Base-by-base conservation (phyloP, 192 early-diverging fungal species). In the Phlyctochytrium bullatum region DNA sequence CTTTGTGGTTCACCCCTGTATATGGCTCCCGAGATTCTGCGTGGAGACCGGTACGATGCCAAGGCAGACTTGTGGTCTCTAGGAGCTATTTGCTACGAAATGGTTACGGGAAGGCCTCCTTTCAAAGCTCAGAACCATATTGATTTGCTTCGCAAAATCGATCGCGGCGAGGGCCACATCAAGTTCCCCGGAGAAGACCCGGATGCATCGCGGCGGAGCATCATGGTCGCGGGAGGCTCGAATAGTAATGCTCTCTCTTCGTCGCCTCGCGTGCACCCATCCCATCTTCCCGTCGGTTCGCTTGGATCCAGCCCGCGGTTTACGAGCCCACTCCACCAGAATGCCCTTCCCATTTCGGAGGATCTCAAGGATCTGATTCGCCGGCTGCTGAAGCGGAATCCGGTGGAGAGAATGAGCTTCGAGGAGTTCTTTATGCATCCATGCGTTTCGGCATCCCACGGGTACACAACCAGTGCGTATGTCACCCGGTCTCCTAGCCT, bases 41-140 rank as follows among this genome's bases (percentile, higher is more conserved):
- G 89, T 20, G 92, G 93, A 34, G 90, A 99, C 75, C 93, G 89
- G 40, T 99, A 98, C 72, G 91, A 94, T 31, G 92, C 95, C 29
- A 93, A 93, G 69, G 95, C 94, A 0, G 97, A 99, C 77, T 71
- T 99, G 25, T 99, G 97, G 97, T 92, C 90, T 61, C 89, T 98
- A 3, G 97, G 97, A 14, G 90, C 93, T 1, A 93, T 99, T 24
- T 69, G 94, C 1, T 99, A 93, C 74, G 96, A 98, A 73, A 93
- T 97, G 90, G 82, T 92, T 51, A 85, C 89, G 1, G 96, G 96
- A 14, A 83, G 85, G 32, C 92, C 93, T 30, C 97, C 97, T 0
- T 99, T 93, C 75, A 84, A 88, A 36, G 97, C 97, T 0, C 86
- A 83, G 53, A 98, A 97, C 74, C 93, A 99, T 66, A 84, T 97